Conservation (phyloP, 768 basidiomycete genomes). For the Lentinus tigrinus region DNA sequence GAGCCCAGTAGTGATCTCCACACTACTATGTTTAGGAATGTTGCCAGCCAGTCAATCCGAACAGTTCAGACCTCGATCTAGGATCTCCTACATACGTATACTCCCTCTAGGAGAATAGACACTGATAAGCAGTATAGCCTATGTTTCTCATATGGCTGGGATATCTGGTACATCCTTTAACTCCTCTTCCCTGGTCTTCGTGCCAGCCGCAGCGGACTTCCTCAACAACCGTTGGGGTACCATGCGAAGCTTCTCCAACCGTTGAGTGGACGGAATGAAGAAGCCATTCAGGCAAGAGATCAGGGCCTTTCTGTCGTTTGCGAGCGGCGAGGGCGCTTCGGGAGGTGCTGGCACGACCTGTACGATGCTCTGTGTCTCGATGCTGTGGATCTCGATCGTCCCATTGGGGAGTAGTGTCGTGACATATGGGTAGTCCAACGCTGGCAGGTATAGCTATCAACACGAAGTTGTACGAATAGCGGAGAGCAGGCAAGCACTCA, state of each 20-base stretch:
- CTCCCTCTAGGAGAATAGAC: too few species aligned
- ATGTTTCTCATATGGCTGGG: slow-evolving; percentile 2
- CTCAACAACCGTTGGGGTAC: slow-evolving; percentile 31
- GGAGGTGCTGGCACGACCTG: slow-evolving; percentile 62
- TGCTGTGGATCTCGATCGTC: slow-evolving; percentile 77
- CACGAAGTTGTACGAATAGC: background rate
- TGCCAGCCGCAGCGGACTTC: background rate
- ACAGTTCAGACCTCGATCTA: too few species aligned
- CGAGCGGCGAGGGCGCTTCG: slow-evolving; percentile 24
- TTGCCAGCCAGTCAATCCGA: too few species aligned
- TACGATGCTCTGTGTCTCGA: slow-evolving; percentile 69
- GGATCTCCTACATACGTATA: too few species aligned
- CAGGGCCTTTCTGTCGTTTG: slow-evolving; percentile 29
- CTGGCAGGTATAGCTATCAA: slow-evolving; percentile 34
- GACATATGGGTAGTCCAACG: slow-evolving; percentile 79
- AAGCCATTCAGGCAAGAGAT: slow-evolving; percentile 36
- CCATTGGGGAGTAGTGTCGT: slow-evolving; percentile 76
- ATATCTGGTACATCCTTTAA: slow-evolving; percentile 3
- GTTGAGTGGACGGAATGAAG: slow-evolving; percentile 41
- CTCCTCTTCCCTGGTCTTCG: background rate
- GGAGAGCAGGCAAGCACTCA: slow-evolving; percentile 38
- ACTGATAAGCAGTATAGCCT: too few species aligned
- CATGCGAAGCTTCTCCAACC: slow-evolving; percentile 39
- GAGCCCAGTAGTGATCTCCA: too few species aligned
- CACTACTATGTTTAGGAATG: too few species aligned